Percentiles rank a stretch among this genome's conserved stretches.
phyloP scores from a whole-genome alignment of 2,329 filamentous ascomycete genomes.

The Arthrinium phaeospermum region DNA sequence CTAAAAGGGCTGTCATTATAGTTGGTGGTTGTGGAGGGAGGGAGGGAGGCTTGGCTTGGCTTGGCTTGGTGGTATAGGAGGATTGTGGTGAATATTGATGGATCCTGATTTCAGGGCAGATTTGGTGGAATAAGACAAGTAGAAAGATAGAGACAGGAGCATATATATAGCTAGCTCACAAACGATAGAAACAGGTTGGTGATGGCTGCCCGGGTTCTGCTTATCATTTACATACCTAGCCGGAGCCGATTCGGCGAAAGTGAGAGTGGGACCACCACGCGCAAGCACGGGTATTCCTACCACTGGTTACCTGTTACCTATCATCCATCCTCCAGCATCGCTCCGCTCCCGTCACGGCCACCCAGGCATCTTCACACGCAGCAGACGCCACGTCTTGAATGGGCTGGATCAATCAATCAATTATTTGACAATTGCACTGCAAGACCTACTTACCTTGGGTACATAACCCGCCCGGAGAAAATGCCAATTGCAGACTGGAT shows the following conservation, averaged over 20 bases:
- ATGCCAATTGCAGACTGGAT: not conserved
- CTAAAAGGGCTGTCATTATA: slow-evolving; percentile 35
- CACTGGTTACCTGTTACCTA: too few species aligned
- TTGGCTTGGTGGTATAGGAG: not conserved
- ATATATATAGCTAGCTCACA: not conserved
- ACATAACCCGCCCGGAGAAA: not conserved
- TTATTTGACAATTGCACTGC: not conserved
- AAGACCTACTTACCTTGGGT: not conserved
- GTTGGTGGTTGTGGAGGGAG: not conserved
- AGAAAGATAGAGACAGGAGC: not conserved
- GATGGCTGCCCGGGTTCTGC: not conserved
- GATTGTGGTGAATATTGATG: not conserved
- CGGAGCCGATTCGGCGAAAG: not conserved
- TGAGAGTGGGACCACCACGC: not conserved
- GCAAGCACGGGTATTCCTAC: not conserved
- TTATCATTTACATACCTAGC: not conserved
- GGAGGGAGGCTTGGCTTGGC: not conserved
- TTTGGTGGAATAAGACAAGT: not conserved
- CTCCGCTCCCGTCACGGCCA: not conserved
- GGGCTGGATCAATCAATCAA: not conserved
- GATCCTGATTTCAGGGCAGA: not conserved
- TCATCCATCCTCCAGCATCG: not conserved
- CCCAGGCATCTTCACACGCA: not conserved
- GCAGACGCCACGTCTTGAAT: not conserved
- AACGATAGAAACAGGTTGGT: not conserved